Evolutionary conservation across 2,329 filamentous ascomycete species (phyloP), one percentile per base, ranked within the genome.

Genomic region (Ophiobolus disseminans): DNA sequence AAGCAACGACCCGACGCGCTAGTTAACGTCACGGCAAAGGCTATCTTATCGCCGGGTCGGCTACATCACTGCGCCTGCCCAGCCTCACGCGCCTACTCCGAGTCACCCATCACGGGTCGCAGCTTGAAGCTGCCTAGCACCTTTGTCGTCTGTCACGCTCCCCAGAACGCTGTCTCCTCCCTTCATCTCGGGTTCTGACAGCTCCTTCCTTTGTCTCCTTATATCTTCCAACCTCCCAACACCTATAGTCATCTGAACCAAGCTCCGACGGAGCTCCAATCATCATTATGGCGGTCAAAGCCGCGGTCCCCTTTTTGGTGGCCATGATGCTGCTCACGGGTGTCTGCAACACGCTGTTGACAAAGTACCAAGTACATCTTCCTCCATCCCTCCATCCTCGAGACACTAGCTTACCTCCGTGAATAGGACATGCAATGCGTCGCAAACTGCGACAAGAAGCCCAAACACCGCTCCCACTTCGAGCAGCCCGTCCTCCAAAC

Each of bases 401-500:
- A 23, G 3, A 46, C 28, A 19, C 28, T 11, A 40, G 36, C 63
- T 69, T 50, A 71, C 59, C 13, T 40, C 21, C 6, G 14, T 35
- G 28, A 40, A 42, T 47, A 91, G 90, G 94, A 99, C 73, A 96
- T 96, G 80, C 91, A 97, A 86, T 99, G 94, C 76, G 90, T 97
- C 31, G 84, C 89, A 58, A 86, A 97, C 78, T 99, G 94, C 79
- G 85, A 90, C 64, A 81, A 84, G 17, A 78, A 90, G 64, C 83
- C 84, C 8, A 81, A 80, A 50, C 83, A 87, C 58, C 87, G 85
- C 43, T 78, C 83, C 55, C 82, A 84, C 62, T 97, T 99, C 75
- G 91, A 97, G 73, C 93, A 97, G 72, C 94, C 94, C 14, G 92
- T 99, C 42, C 86, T 97, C 45, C 94, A 99, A 73, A 97, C 94